Conservation (phyloP, 495 filamentous ascomycete genomes). For the Amphirosellinia nigrospora region DNA sequence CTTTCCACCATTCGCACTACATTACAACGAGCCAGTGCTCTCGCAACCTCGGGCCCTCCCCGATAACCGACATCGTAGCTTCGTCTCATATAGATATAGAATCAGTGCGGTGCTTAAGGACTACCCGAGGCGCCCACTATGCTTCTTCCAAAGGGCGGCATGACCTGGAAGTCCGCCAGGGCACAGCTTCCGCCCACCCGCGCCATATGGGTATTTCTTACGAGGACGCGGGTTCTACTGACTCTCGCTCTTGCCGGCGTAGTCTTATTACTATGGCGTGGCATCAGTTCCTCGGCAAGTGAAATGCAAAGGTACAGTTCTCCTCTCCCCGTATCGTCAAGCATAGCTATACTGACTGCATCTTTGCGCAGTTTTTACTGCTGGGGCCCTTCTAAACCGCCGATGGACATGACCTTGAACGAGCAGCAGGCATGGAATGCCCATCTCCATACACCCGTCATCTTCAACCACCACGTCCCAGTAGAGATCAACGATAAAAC, state of each 20-base stretch:
- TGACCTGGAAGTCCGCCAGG: slow-evolving; percentile 91
- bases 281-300: slow-evolving; percentile 77
- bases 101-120: slow-evolving; percentile 44
- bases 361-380: slow-evolving; percentile 81
- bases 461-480: slow-evolving; percentile 94
- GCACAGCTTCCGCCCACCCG: slow-evolving; percentile 81
- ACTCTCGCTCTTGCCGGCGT: slow-evolving; percentile 73
- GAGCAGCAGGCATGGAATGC: slow-evolving; percentile 89
- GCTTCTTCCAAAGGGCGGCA: slow-evolving; percentile 84
- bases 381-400: slow-evolving; percentile 90
- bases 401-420: slow-evolving; percentile 90
- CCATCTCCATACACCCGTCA: slow-evolving; percentile 87
- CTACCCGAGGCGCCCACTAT: slow-evolving; percentile 45
- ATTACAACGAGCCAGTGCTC: background rate
- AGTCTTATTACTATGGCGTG: slow-evolving; percentile 88
- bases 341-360: slow-evolving; percentile 30
- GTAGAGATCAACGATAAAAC: slow-evolving; percentile 79
- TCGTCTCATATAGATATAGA: slow-evolving; percentile 28
- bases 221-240: slow-evolving; percentile 79
- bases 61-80: background rate
- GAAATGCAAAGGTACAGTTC: slow-evolving; percentile 85
- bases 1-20: background rate
- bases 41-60: background rate
- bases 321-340: slow-evolving; percentile 8
- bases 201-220: slow-evolving; percentile 77